A percentile compares a stretch with the other conserved stretches of the same genome.
phyloP scores from a whole-genome alignment of 306 rosid genomes.

The Quercus suber region DNA sequence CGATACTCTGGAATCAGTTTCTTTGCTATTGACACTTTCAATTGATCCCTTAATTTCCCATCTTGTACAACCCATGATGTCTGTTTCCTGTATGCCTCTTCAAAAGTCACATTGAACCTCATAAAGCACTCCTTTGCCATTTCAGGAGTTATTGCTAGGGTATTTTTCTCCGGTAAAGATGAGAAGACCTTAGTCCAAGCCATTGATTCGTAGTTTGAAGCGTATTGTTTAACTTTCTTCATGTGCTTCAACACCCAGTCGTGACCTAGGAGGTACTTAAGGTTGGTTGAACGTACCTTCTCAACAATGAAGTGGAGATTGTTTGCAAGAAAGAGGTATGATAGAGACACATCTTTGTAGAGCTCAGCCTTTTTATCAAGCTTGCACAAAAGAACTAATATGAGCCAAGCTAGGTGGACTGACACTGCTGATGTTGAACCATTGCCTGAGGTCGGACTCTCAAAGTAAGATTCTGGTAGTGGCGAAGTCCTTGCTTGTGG shows the following conservation, averaged over 20 bases:
- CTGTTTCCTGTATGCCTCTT: constrained; percentile 46
- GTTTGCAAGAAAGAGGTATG: constrained; percentile 50
- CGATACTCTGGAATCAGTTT: constrained; percentile 36
- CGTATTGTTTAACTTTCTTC: constrained; percentile 33
- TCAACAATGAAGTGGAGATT: constrained; percentile 47
- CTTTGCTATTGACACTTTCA: constrained; percentile 42
- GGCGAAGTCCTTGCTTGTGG: constrained; percentile 21
- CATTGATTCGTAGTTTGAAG: constrained; percentile 36
- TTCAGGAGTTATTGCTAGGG: constrained; percentile 17
- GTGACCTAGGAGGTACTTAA: constrained; percentile 35
- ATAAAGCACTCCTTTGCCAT: constrained; percentile 25
- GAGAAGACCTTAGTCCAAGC: constrained; percentile 47
- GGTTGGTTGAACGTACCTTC: constrained; percentile 29
- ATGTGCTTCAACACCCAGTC: constrained; percentile 37
- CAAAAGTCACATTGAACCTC: constrained; percentile 39
- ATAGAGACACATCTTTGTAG: constrained; percentile 44
- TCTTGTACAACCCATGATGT: constrained; percentile 43
- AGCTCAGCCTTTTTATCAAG: constrained; percentile 43
- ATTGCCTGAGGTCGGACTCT: constrained; percentile 13
- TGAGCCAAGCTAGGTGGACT: constrained; percentile 46
- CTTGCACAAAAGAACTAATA: constrained; percentile 52
- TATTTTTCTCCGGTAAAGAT: constrained; percentile 24
- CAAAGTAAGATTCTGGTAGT: constrained; percentile 23
- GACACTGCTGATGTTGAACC: constrained; percentile 22
- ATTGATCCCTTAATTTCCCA: constrained; percentile 35